These are phyloP conservation scores for Xerocomus spinulosus DNA, from an alignment of 768 basidiomycete genomes.

Conservation along the genomic window DNA sequence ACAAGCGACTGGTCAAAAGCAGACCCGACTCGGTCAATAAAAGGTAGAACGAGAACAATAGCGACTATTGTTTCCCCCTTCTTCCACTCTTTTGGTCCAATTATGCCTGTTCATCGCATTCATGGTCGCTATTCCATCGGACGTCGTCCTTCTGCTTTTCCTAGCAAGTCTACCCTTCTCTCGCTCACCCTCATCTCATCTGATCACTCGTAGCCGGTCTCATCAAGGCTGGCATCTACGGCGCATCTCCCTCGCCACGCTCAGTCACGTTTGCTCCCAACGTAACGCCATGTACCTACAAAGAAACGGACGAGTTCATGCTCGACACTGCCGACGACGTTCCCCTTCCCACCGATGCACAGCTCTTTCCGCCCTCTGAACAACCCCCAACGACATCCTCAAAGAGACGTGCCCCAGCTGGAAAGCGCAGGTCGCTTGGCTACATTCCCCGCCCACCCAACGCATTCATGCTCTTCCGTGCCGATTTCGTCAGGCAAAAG, in stretches of 20 bases:
- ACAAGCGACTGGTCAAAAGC: constrained; percentile 18
- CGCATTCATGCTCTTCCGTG: constrained; percentile 36
- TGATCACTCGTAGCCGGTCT: constrained; percentile 27
- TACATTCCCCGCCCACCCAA: constrained; percentile 28
- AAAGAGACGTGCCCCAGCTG: constrained; percentile 50
- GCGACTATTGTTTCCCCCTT: constrained; percentile 12
- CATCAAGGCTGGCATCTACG: constrained; percentile 54
- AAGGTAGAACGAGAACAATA: constrained; percentile 29
- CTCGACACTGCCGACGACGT: constrained; percentile 26
- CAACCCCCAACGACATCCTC: constrained; percentile 36
- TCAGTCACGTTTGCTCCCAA: constrained; percentile 62
- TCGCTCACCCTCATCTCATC: background rate
- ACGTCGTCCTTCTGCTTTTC: constrained; percentile 39
- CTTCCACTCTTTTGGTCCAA: constrained; percentile 11
- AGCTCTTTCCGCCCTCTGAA: constrained; percentile 54
- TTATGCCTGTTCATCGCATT: constrained; percentile 18
- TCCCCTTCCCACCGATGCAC: constrained; percentile 29
- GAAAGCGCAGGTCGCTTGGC: constrained; percentile 58
- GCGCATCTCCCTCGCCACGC: constrained; percentile 39
- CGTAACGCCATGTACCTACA: constrained; percentile 51
- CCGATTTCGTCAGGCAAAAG: constrained; percentile 38
- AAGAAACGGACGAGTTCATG: constrained; percentile 30
- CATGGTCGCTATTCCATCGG: constrained; percentile 29
- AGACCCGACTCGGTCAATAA: constrained; percentile 15
- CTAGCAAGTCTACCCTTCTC: constrained; percentile 22